Conservation (phyloP, 2,329 filamentous ascomycete genomes). For the Neofusicoccum umdonicola region DNA sequence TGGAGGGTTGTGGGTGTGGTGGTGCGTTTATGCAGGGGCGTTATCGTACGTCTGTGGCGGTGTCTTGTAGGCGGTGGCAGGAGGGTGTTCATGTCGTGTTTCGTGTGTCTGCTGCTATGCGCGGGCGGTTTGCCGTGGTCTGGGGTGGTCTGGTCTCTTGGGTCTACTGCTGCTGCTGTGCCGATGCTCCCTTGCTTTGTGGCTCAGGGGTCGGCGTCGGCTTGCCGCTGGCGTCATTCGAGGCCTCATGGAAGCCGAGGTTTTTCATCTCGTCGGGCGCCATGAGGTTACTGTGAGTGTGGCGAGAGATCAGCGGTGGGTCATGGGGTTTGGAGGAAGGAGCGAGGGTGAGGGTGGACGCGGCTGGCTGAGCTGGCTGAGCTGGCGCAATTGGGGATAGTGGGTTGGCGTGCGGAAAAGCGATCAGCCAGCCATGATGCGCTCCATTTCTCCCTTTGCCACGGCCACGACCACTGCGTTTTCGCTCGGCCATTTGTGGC, state of each 20-base stretch:
- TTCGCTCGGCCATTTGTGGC: neutral
- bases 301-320: neutral
- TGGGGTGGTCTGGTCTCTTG: neutral
- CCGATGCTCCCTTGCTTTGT: slow-evolving; percentile 8
- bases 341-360: neutral
- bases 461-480: neutral
- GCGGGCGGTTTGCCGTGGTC: no score
- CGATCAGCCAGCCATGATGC: neutral
- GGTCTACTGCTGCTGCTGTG: neutral
- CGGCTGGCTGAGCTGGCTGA: neutral
- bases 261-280: slow-evolving; percentile 94
- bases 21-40: slow-evolving; percentile 3
- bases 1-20: neutral
- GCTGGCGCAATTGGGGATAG: neutral
- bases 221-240: slow-evolving; percentile 22
- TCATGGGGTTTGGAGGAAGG: neutral
- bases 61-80: neutral
- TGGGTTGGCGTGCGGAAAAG: neutral
- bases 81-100: slow-evolving; percentile 6
- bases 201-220: neutral
- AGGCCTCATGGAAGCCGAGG: slow-evolving; percentile 68
- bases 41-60: slow-evolving; percentile 15
- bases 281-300: slow-evolving; percentile 77
- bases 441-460: neutral
- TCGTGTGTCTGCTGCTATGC: slow-evolving; percentile 1